These are phyloP conservation scores for Gastrolobium bilobum DNA, from an alignment of 306 rosid genomes.

Conservation along the genomic window DNA sequence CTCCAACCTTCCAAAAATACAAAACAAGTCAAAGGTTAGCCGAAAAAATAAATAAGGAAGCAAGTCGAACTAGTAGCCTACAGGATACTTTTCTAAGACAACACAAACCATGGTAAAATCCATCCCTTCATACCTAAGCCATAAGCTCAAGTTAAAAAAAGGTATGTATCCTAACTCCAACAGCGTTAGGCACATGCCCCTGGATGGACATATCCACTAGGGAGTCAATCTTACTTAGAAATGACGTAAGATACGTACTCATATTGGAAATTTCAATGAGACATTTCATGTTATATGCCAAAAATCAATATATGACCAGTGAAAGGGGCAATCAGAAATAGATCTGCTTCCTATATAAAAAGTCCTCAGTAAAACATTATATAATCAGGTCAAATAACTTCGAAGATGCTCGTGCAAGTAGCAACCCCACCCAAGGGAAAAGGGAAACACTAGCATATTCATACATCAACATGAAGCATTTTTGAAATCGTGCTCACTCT, in stretches of 20 bases:
- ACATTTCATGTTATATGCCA: constrained; percentile 4
- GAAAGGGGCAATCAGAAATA: constrained; percentile 8
- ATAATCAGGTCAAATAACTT: neutral
- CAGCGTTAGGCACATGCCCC: neutral
- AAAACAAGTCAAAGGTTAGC: constrained; percentile 27
- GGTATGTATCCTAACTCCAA: constrained; percentile 5
- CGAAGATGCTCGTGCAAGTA: neutral
- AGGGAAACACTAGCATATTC: neutral
- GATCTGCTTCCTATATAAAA: neutral
- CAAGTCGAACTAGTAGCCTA: neutral
- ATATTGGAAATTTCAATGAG: neutral
- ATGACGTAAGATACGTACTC: neutral
- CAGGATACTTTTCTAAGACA: neutral
- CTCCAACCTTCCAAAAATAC: constrained; percentile 76
- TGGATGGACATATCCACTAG: neutral
- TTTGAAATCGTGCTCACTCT: neutral
- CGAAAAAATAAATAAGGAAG: constrained; percentile 10
- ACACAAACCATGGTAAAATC: neutral
- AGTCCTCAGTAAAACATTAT: neutral
- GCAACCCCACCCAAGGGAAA: neutral
- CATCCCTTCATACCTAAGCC: too few relatives aligned
- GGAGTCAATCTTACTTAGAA: neutral
- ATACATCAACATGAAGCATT: constrained; percentile 7
- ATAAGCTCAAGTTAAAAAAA: neutral
- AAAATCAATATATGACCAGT: neutral